Conservation (phyloP, 495 filamentous ascomycete genomes). For the Parathielavia appendiculata region DNA sequence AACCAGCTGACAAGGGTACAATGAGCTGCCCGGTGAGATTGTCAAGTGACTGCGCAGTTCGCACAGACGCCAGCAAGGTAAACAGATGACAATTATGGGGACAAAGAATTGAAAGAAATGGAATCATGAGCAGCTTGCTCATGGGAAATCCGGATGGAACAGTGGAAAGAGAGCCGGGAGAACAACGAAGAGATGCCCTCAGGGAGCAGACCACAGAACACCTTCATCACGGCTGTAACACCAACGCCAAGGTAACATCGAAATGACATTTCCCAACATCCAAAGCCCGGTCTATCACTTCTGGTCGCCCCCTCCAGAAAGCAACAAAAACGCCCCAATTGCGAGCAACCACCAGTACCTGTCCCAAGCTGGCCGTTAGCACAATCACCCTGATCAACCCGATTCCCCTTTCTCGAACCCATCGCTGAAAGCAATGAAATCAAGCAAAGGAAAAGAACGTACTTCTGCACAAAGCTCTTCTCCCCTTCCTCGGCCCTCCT, state of each 20-base stretch:
- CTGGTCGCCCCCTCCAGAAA: constrained; percentile 41
- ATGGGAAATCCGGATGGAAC: no score
- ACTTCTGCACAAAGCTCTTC: constrained; percentile 71
- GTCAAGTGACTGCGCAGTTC: not conserved
- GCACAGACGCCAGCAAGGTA: not conserved
- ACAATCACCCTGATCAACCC: constrained; percentile 3
- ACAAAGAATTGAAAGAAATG: not conserved
- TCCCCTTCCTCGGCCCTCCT: constrained; percentile 50
- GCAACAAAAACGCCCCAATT: constrained; percentile 35
- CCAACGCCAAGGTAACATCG: not conserved
- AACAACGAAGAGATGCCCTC: not conserved
- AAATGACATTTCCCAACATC: not conserved
- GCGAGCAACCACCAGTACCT: constrained; percentile 54
- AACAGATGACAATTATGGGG: not conserved
- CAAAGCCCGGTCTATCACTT: constrained; percentile 19
- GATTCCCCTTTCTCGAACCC: not conserved
- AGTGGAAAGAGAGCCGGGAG: not conserved
- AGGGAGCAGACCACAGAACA: not conserved
- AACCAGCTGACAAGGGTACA: constrained; percentile 26
- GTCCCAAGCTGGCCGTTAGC: constrained; percentile 21
- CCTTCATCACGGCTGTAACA: not conserved
- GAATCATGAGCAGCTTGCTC: not conserved
- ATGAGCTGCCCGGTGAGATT: not conserved
- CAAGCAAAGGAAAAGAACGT: constrained; percentile 35
- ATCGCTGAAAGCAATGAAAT: constrained; percentile 35